Conservation (phyloP, 164 flowering plant species). For the Magnolia sinica region DNA sequence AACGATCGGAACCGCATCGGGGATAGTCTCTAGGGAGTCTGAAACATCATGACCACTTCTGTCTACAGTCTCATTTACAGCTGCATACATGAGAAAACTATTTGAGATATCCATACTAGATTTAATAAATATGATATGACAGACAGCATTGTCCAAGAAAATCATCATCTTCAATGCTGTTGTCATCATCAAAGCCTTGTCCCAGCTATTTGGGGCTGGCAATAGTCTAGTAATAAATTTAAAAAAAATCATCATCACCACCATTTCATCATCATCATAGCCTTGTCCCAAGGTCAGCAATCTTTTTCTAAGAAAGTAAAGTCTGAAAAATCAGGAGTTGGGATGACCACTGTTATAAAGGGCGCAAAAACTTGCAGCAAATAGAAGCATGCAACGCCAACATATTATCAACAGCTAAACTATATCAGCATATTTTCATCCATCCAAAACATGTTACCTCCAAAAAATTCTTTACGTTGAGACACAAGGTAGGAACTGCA, state of each 20-base stretch:
- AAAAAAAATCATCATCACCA: background rate
- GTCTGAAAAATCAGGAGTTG: background rate
- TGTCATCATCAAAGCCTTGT: background rate
- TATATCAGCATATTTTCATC: background rate
- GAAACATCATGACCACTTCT: conserved; percentile 45
- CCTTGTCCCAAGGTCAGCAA: background rate
- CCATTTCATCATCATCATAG: background rate
- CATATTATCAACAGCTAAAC: background rate
- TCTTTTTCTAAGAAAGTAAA: background rate
- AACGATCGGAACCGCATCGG: conserved; percentile 83
- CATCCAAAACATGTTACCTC: background rate
- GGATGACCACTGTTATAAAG: background rate
- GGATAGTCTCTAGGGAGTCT: conserved; percentile 78
- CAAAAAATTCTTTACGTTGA: background rate
- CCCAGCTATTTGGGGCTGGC: background rate
- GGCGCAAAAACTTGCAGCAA: background rate
- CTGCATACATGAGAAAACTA: conserved; percentile 35
- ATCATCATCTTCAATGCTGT: background rate
- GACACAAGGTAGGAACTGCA: background rate
- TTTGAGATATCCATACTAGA: background rate
- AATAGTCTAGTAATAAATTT: too few relatives aligned
- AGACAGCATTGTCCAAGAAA: background rate
- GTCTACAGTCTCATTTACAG: conserved; percentile 34
- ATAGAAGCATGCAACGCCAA: background rate
- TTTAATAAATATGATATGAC: background rate